phyloP scores from a whole-genome alignment of 805 yeast genomes.

The Tetrapisispora taiwanensis region DNA sequence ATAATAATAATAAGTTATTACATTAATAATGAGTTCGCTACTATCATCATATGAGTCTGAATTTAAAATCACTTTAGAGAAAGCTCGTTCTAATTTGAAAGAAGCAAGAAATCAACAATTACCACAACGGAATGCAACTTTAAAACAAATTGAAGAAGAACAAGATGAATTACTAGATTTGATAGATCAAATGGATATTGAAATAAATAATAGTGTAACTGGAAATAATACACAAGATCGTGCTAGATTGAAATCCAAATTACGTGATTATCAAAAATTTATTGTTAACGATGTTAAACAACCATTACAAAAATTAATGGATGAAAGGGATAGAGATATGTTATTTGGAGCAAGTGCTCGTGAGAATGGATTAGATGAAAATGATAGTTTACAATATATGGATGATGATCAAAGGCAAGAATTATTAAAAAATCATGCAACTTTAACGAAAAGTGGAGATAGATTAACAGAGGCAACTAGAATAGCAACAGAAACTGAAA shows the following conservation, averaged over 20 bases:
- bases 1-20: neutral
- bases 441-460: constrained; percentile 74
- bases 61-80: constrained; percentile 25
- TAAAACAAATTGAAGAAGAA: constrained; percentile 23
- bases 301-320: constrained; percentile 46
- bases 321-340: constrained; percentile 60
- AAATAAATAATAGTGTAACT: constrained; percentile 60
- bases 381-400: constrained; percentile 10
- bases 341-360: constrained; percentile 49
- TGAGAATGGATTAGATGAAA: constrained; percentile 4
- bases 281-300: constrained; percentile 48
- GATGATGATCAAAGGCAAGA: constrained; percentile 69
- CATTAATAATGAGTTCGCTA: constrained; percentile 17
- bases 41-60: constrained; percentile 32
- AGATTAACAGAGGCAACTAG: constrained; percentile 81
- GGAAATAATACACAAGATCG: constrained; percentile 29
- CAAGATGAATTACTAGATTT: constrained; percentile 40
- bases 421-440: constrained; percentile 63
- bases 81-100: constrained; percentile 14
- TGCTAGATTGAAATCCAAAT: constrained; percentile 59
- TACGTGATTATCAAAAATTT: constrained; percentile 59
- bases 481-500: constrained; percentile 85
- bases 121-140: constrained; percentile 17
- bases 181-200: constrained; percentile 79
- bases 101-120: constrained; percentile 14